phyloP scores from a whole-genome alignment of 352 stramenopile species.

The Pythium grandisporangium region DNA sequence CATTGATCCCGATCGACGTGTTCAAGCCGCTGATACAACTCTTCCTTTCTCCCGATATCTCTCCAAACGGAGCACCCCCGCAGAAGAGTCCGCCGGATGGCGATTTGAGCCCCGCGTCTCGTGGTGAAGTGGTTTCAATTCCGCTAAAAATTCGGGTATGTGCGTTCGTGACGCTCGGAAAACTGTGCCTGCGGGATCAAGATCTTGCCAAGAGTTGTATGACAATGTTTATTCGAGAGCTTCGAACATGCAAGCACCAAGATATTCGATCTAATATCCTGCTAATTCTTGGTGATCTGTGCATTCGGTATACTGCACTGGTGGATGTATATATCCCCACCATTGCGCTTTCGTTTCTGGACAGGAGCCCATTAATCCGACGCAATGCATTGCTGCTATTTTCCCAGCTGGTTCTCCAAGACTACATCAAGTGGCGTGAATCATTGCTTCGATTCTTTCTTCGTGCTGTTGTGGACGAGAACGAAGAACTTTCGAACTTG shows the following conservation, averaged over 20 bases:
- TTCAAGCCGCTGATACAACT: slow-evolving; percentile 65
- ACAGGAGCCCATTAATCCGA: slow-evolving; percentile 82
- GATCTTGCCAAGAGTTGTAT: slow-evolving; percentile 89
- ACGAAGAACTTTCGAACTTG: slow-evolving; percentile 90
- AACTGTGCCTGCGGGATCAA: slow-evolving; percentile 94
- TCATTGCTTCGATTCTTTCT: slow-evolving; percentile 94
- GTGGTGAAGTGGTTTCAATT: slow-evolving; percentile 24
- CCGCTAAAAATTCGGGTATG: slow-evolving; percentile 83
- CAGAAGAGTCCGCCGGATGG: slow-evolving; percentile 10
- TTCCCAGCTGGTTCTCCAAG: slow-evolving; percentile 94
- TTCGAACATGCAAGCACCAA: slow-evolving; percentile 72
- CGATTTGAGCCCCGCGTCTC: slow-evolving; percentile 16
- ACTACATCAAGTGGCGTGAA: slow-evolving; percentile 98
- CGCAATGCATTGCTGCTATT: slow-evolving; percentile 94
- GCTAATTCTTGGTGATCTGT: slow-evolving; percentile 94
- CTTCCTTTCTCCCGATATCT: slow-evolving; percentile 64
- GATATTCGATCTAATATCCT: slow-evolving; percentile 95
- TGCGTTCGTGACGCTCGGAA: slow-evolving; percentile 92
- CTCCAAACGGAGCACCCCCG: slow-evolving; percentile 4
- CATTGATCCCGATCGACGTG: slow-evolving; percentile 38
- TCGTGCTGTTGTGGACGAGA: slow-evolving; percentile 89
- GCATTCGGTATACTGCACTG: slow-evolving; percentile 94
- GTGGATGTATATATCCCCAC: slow-evolving; percentile 94
- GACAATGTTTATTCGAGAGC: slow-evolving; percentile 93
- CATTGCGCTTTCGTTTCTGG: slow-evolving; percentile 92